Conservation (phyloP, 2,329 filamentous ascomycete species). For the Beauveria asiatica region DNA sequence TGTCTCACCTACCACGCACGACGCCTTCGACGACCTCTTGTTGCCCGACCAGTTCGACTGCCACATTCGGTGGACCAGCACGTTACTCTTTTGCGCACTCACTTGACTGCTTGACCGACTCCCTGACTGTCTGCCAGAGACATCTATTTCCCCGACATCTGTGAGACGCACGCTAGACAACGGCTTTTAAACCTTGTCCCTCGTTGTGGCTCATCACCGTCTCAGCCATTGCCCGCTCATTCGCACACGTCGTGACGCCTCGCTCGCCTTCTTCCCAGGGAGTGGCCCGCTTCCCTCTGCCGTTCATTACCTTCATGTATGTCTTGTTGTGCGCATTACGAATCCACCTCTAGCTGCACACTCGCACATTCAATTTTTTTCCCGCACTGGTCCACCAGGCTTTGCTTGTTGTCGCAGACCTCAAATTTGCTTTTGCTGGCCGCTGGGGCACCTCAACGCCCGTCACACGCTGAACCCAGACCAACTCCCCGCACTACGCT, state of each 20-base stretch:
- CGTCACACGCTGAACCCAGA: slow-evolving; percentile 1
- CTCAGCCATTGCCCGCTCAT: slow-evolving; percentile 8
- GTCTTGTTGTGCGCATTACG: slow-evolving; percentile 9
- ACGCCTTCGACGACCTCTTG: slow-evolving; percentile 1
- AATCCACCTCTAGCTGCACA: slow-evolving; percentile 10
- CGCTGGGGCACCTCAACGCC: slow-evolving; percentile 7
- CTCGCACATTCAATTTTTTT: slow-evolving; percentile 8
- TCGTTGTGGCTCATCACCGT: slow-evolving; percentile 6
- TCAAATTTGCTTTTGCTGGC: slow-evolving; percentile 10
- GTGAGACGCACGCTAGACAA: slow-evolving; percentile 10
- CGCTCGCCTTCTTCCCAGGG: neutral
- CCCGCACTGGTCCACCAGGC: slow-evolving; percentile 5
- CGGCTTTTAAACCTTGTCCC: slow-evolving; percentile 6
- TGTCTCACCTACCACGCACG: slow-evolving; percentile 3
- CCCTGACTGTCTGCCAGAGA: neutral
- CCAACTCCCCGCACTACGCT: slow-evolving; percentile 11
- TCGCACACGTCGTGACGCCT: slow-evolving; percentile 1
- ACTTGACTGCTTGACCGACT: slow-evolving; percentile 3
- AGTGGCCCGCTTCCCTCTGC: slow-evolving; percentile 6
- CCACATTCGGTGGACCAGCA: slow-evolving; percentile 2
- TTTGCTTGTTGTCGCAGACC: slow-evolving; percentile 5
- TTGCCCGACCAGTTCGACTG: neutral
- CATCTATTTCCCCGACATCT: slow-evolving; percentile 8
- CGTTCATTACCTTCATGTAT: slow-evolving; percentile 10
- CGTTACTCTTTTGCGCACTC: neutral